These are phyloP conservation scores for Podila clonocystis DNA, from an alignment of 192 early-diverging fungal genomes.

Conservation along the genomic window DNA sequence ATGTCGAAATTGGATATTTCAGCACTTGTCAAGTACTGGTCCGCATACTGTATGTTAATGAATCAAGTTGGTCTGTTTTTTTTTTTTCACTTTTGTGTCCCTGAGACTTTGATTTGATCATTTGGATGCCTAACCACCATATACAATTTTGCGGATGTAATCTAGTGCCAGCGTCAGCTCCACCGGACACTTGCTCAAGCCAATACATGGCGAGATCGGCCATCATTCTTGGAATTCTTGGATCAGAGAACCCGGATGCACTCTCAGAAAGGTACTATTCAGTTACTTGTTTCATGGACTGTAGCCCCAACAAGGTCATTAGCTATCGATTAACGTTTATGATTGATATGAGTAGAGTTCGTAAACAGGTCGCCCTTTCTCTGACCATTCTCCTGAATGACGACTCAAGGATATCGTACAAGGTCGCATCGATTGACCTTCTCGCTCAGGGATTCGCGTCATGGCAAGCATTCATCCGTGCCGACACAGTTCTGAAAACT, in stretches of 20 bases:
- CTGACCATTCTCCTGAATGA: conserved; percentile 73
- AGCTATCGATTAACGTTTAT: neutral
- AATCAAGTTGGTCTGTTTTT: no score
- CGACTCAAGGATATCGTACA: conserved; percentile 58
- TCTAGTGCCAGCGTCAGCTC: conserved; percentile 60
- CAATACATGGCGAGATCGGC: conserved; percentile 70
- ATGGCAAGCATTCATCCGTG: conserved; percentile 80
- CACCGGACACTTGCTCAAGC: conserved; percentile 43
- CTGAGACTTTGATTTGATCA: no score
- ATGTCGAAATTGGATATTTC: conserved; percentile 61
- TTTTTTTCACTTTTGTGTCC: no score
- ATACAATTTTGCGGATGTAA: neutral
- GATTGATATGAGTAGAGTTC: conserved; percentile 35
- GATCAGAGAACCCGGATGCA: conserved; percentile 63
- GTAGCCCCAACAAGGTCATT: neutral
- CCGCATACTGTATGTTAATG: conserved; percentile 62
- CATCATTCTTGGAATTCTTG: conserved; percentile 82
- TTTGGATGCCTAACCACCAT: neutral
- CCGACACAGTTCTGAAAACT: conserved; percentile 65
- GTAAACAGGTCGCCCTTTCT: conserved; percentile 72
- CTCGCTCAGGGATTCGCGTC: conserved; percentile 75
- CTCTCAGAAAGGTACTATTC: conserved; percentile 52
- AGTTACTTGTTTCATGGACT: neutral
- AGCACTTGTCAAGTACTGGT: conserved; percentile 74
- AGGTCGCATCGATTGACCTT: conserved; percentile 75